Base-by-base conservation (phyloP, 805 yeast species). In the Candida adriatica region DNA sequence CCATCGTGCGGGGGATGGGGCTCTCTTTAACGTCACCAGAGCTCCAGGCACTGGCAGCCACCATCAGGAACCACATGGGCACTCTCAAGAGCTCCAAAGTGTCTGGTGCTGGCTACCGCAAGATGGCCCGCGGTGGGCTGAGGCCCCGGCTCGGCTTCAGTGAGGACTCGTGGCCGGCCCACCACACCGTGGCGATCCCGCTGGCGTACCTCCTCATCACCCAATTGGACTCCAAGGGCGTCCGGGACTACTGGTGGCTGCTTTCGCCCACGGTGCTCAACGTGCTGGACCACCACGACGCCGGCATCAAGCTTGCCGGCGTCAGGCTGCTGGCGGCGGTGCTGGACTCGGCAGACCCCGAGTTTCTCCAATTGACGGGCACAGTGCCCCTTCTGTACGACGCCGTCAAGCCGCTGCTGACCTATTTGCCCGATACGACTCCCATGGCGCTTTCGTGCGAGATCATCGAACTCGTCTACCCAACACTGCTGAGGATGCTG, bases 241-340 rank as follows among this genome's bases (percentile, higher is more conserved):
- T 44, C 3, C 40, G 40, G 15, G 36, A 41, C 16, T 23, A 38
- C 24, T 50, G 55, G 55, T 46, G 50, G 46, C 16, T 51, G 13
- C 35, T 51, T 3, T 35, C 49, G 0, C 54, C 56, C 2, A 42
- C 53, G 0, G 38, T 51, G 4, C 22, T 51, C 16, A 51, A 51
- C 27, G 30, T 48, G 1, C 16, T 51, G 8, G 56, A 51, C 36
- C 55, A 51, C 20, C 52, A 51, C 32, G 56, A 51, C 20, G 52
- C 48, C 4, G 29, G 37, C 6, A 44, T 51, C 4, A 49, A 49
- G 27, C 20, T 46, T 1, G 26, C 35, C 26, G 56, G 56, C 16
- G 48, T 48, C 8, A 25, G 23, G 19, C 21, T 51, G 1, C 18
- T 51, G 6, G 28, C 38, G 3, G 16, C 23, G 2, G 11, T 51